Evolutionary conservation across 108 stramenopile species (phyloP), one percentile per base, ranked within the genome.

Genomic region (Nitzschia sp.): DNA sequence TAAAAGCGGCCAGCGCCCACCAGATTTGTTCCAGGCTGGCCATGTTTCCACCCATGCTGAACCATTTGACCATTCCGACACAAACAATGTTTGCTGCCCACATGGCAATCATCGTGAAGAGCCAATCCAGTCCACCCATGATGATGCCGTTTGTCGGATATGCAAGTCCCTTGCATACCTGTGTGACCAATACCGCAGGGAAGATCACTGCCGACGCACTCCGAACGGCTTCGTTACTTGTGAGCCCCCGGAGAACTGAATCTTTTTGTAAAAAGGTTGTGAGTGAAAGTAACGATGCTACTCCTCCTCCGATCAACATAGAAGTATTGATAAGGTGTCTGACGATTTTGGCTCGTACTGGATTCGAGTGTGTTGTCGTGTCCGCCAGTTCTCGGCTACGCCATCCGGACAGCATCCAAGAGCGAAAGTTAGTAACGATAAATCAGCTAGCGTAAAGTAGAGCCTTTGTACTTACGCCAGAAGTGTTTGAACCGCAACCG

Each of bases 121-220:
- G 70, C 94, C 94, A 97, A 77, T 97, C 96, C 36, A 61, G 86
- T 46, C 92, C 96, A 63, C 95, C 96, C 95, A 97, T 96, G 27
- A 94, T 67, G 19, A 95, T 93, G 13, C 95, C 96, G 71, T 96
- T 96, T 53, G 91, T 89, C 1, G 94, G 94, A 72, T 97, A 97
- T 25, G 93, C 94, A n/a, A 96, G 80, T 31, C 96, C 96, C 72
- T 89, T 89, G 34, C 78, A 48, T 6, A 84, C 80, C 80, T 97
- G 96, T 19, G 92, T 92, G 32, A 83, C 52, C 67, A 94, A 59
- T 1, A 94, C 92, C n/a, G 78, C 88, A 25, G 90, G 92, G 35
- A 97, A 93, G 11, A 97, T 87, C 0, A 72, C 66, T 17, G 66
- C 47, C 31, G 88, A 85, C 6, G 92, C 92, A 19, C 77, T 78